Evolutionary conservation across 345 rosid genomes (phyloP).

Genomic region (Abelmoschus esculentus): DNA sequence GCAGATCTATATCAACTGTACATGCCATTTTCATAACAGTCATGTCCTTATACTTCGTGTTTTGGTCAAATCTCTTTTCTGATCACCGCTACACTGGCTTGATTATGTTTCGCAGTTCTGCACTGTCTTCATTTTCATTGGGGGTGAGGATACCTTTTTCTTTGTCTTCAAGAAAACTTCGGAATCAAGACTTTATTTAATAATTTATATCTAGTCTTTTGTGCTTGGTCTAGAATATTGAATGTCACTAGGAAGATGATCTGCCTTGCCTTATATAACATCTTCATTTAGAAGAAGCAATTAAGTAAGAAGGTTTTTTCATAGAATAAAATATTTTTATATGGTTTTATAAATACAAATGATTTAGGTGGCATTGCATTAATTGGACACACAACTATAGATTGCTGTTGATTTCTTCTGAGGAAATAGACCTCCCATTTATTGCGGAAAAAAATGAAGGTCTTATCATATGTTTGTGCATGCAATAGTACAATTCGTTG

Average conservation of each 20-base stretch:
- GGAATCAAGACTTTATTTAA: slow-evolving; percentile 1
- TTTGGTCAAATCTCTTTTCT: slow-evolving; percentile 50
- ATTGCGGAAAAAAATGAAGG: neutral
- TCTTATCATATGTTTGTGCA: neutral
- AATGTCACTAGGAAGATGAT: neutral
- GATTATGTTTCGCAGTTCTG: slow-evolving; percentile 40
- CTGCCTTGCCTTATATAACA: neutral
- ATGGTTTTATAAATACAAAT: neutral
- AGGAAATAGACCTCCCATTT: neutral
- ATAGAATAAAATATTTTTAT: neutral
- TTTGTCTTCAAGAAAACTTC: neutral
- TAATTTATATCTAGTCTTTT: neutral
- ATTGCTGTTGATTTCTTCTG: neutral
- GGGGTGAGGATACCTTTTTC: slow-evolving; percentile 39
- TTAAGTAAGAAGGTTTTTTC: neutral
- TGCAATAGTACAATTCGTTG: neutral
- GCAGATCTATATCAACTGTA: slow-evolving; percentile 56
- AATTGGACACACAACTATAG: neutral
- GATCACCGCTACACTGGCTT: slow-evolving; percentile 27
- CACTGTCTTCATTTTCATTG: slow-evolving; percentile 39
- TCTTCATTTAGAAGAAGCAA: neutral
- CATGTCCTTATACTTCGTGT: slow-evolving; percentile 54
- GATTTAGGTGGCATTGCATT: neutral
- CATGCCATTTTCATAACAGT: slow-evolving; percentile 57
- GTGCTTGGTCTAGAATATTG: neutral